Percentiles rank a stretch among this genome's conserved stretches.
phyloP scores from a whole-genome alignment of 2,329 filamentous ascomycete genomes.

The Fusarium brevicatenulatum region DNA sequence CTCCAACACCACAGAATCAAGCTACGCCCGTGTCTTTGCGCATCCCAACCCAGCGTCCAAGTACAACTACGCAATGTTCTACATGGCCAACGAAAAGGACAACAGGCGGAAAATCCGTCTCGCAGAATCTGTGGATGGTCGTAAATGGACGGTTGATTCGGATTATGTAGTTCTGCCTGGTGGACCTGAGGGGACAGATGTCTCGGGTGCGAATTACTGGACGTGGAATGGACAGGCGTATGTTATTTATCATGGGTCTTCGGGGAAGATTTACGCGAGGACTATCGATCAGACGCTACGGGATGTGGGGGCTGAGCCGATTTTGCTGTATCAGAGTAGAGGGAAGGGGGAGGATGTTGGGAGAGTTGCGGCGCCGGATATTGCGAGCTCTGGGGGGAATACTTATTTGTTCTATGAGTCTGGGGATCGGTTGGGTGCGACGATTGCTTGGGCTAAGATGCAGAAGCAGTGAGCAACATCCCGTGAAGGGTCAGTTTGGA shows the following conservation, averaged over 20 bases:
- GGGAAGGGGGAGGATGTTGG: conserved; percentile 4
- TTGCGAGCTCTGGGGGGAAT: not conserved
- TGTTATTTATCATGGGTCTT: conserved; percentile 18
- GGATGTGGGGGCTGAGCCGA: conserved; percentile 12
- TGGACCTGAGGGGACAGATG: not conserved
- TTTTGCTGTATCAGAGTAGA: conserved; percentile 18
- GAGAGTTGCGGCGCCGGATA: conserved; percentile 14
- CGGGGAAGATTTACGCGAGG: conserved; percentile 13
- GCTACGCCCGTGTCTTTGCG: conserved; percentile 41
- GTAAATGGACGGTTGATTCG: conserved; percentile 27
- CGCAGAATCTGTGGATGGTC: conserved; percentile 39
- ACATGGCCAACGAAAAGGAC: conserved; percentile 42
- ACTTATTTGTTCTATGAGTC: conserved; percentile 27
- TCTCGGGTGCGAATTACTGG: conserved; percentile 26
- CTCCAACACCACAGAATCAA: conserved; percentile 37
- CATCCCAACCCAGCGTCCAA: conserved; percentile 35
- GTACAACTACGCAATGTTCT: conserved; percentile 43
- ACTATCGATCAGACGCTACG: conserved; percentile 26
- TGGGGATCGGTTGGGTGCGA: not conserved
- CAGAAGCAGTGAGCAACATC: not conserved
- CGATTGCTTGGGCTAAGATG: conserved; percentile 22
- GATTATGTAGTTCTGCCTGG: conserved; percentile 15
- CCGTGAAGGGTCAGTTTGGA: too few relatives aligned
- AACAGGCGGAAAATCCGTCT: conserved; percentile 40
- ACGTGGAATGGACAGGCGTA: conserved; percentile 16